Percentiles rank a stretch among this genome's conserved stretches.
phyloP scores from a whole-genome alignment of 2,329 filamentous ascomycete genomes.

The Endoconidiophora polonica region DNA sequence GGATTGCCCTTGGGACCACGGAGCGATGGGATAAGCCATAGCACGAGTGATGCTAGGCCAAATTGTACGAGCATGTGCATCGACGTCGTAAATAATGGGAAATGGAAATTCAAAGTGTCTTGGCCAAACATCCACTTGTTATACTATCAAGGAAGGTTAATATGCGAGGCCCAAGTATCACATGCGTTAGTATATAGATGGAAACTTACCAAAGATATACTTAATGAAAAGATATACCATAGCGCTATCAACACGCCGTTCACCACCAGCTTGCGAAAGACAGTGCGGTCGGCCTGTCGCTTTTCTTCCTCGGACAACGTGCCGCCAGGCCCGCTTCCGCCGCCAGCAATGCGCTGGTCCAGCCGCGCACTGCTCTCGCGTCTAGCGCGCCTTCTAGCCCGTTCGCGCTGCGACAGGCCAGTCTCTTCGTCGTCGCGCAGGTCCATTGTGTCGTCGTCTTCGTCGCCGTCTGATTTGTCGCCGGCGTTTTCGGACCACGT shows the following conservation, averaged over 20 bases:
- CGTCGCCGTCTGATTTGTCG: conserved; percentile 31
- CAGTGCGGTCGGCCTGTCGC: conserved; percentile 56
- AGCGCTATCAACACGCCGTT: conserved; percentile 70
- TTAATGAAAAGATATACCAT: conserved; percentile 85
- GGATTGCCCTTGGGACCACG: conserved; percentile 43
- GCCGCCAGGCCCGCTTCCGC: neutral
- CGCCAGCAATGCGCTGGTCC: conserved; percentile 50
- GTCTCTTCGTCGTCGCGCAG: conserved; percentile 79
- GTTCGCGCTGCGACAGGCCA: conserved; percentile 60
- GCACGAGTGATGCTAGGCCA: conserved; percentile 54
- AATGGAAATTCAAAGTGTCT: conserved; percentile 73
- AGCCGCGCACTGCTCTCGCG: conserved; percentile 50
- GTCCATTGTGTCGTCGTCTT: conserved; percentile 47
- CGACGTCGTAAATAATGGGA: conserved; percentile 86
- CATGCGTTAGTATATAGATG: neutral
- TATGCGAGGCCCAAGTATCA: conserved; percentile 16
- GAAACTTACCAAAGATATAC: conserved; percentile 66
- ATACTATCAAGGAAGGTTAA: conserved; percentile 40
- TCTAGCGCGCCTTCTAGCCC: conserved; percentile 48
- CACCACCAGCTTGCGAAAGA: conserved; percentile 50
- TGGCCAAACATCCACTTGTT: conserved; percentile 99
- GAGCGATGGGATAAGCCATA: conserved; percentile 68
- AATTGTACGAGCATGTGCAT: conserved; percentile 96
- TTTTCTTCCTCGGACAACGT: conserved; percentile 54
- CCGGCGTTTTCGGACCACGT: conserved; percentile 17